Evolutionary conservation across 2,329 filamentous ascomycete species (phyloP), one percentile per base, ranked within the genome.

Genomic region (Fusarium agapanthi): DNA sequence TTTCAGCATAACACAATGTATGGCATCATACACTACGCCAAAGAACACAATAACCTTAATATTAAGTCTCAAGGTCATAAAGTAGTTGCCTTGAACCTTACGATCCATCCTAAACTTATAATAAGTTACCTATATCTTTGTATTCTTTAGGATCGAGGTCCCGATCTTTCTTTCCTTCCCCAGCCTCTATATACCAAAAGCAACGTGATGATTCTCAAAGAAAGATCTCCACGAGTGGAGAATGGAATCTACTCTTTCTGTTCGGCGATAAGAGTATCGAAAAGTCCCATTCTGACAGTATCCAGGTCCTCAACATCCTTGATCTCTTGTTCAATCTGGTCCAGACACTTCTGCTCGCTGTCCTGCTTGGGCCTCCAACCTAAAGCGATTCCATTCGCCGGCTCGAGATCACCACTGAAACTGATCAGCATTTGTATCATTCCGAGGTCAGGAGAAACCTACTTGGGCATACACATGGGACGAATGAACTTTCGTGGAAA

Each of bases 401-500:
- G 47, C 6, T 66, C 26, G 14, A 66, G 51, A 5, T 67, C 45
- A 0, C 69, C 65, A 20, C 70, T 72, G 12, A 15, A 7, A 15
- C 12, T 20, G 8, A 13, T 73, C 13, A 72, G 47, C 24, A 18
- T 20, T 9, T 32, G 2, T 1, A n/a, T 15, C 15, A 15, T 14
- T 7, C 7, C 3, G 4, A 12, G 7, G n/a, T 18, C 1, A 18
- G 5, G 30, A 14, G 2, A 12, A 16, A 62, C 65, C 37, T 26
- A 70, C 70, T 45, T 70, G 5, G 71, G 59, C 50, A 53, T 66
- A 18, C 50, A 54, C 41, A 76, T 73, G 20, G 62, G 55, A 15
- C 60, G 40, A 40, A 73, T 48, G 32, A 45, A 73, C 13, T 28
- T 45, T 28, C 66, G 57, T 37, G 81, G 81, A n/a, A 81, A 76